Conservation (phyloP, 2,329 filamentous ascomycete species). For the Colletotrichum sp. region DNA sequence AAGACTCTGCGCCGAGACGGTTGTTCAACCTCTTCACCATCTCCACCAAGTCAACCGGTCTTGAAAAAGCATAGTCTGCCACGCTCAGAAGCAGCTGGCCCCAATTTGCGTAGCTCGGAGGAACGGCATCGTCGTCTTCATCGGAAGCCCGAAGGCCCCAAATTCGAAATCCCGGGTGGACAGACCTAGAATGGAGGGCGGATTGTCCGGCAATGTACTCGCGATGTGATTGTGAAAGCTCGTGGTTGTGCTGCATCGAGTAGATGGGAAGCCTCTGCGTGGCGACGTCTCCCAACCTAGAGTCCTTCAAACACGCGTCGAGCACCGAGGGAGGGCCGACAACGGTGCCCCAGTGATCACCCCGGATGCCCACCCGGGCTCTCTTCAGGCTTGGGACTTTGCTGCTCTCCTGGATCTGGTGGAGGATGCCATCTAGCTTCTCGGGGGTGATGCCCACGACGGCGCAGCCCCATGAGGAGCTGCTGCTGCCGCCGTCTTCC, state of each 20-base stretch:
- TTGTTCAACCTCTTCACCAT: background rate
- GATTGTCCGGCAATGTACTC: background rate
- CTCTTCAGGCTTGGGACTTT: background rate
- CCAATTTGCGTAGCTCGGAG: background rate
- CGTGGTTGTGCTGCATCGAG: slow-evolving; percentile 2
- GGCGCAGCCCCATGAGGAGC: background rate
- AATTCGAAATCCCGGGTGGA: background rate
- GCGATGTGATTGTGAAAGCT: background rate
- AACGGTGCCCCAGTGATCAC: background rate
- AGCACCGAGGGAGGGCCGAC: slow-evolving; percentile 2
- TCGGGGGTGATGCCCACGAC: background rate
- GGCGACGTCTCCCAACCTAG: background rate
- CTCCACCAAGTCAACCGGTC: background rate
- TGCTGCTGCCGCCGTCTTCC: background rate
- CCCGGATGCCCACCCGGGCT: background rate
- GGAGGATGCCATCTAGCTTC: background rate
- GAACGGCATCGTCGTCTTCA: background rate
- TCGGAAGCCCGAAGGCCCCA: background rate
- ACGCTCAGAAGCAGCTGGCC: background rate
- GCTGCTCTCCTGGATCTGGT: background rate
- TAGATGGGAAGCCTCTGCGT: background rate
- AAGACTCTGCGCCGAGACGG: background rate
- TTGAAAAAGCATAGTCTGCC: background rate
- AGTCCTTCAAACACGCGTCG: background rate
- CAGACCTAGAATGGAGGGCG: background rate